These are phyloP conservation scores for Fusarium aywerte DNA, from an alignment of 2,329 filamentous ascomycete species.

Conservation along the genomic window DNA sequence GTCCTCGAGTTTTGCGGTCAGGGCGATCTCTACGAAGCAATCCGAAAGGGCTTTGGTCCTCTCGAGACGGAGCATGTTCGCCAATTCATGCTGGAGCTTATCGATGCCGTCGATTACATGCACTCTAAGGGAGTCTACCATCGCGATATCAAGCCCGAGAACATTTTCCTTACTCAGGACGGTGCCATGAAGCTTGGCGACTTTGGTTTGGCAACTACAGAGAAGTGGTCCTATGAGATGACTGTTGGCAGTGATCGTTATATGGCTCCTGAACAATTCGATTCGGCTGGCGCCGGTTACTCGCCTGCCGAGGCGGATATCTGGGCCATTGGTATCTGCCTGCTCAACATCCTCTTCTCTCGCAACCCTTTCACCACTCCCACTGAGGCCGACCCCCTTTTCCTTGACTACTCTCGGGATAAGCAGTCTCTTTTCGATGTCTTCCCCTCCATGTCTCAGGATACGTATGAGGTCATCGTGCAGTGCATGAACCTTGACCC, in stretches of 20 bases:
- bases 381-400: slow-evolving; percentile 89
- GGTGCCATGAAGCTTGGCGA: slow-evolving; percentile 96
- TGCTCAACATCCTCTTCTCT: slow-evolving; percentile 96
- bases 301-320: slow-evolving; percentile 93
- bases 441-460: slow-evolving; percentile 98
- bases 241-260: slow-evolving; percentile 98
- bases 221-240: slow-evolving; percentile 89
- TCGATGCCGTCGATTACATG: slow-evolving; percentile 89
- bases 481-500: slow-evolving; percentile 94
- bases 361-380: slow-evolving; percentile 95
- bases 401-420: slow-evolving; percentile 91
- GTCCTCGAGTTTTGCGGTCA: slow-evolving; percentile 96
- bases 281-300: slow-evolving; percentile 87
- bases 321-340: slow-evolving; percentile 96
- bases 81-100: slow-evolving; percentile 94
- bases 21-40: slow-evolving; percentile 97
- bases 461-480: slow-evolving; percentile 93
- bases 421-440: slow-evolving; percentile 97
- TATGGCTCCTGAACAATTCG: slow-evolving; percentile 99
- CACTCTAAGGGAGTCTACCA: slow-evolving; percentile 93
- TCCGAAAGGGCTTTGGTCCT: slow-evolving; percentile 86
- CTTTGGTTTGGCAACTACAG: slow-evolving; percentile 90
- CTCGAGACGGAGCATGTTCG: slow-evolving; percentile 96
- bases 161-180: slow-evolving; percentile 90
- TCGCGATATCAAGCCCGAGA: slow-evolving; percentile 99